Evolutionary conservation across 2,329 filamentous ascomycete species (phyloP).

Genomic region (Rhynchosporium agropyri): DNA sequence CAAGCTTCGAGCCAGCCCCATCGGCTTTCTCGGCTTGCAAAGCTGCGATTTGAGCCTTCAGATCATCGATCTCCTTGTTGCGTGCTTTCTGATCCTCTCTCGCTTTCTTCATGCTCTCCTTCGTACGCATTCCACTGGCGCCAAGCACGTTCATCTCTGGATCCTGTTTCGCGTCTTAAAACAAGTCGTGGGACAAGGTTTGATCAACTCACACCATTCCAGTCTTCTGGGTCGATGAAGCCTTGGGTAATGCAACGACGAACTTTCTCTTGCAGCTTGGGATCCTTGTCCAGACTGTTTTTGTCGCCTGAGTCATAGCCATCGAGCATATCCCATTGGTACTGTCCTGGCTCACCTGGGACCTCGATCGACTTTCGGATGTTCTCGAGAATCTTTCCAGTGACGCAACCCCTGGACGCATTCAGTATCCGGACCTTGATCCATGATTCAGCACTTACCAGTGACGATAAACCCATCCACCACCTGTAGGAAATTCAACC

Average conservation of each 20-base stretch:
- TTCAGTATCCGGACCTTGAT: background rate
- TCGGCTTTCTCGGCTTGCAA: constrained; percentile 23
- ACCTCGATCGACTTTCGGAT: constrained; percentile 58
- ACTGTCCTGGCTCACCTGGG: constrained; percentile 53
- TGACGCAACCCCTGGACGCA: constrained; percentile 77
- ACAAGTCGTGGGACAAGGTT: too few relatives aligned
- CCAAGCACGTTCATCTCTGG: constrained; percentile 43
- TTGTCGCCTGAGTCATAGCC: constrained; percentile 82
- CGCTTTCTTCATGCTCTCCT: constrained; percentile 34
- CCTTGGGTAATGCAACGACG: constrained; percentile 71
- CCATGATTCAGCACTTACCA: constrained; percentile 64
- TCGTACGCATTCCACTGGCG: constrained; percentile 34
- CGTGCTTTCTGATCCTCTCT: constrained; percentile 27
- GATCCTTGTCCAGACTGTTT: constrained; percentile 45
- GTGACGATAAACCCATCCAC: constrained; percentile 78
- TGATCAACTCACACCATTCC: constrained; percentile 68
- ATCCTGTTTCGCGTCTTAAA: constrained; percentile 31
- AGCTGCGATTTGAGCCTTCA: constrained; percentile 25
- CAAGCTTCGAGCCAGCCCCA: constrained; percentile 16
- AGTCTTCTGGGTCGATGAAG: constrained; percentile 83
- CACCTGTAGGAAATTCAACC: constrained; percentile 62
- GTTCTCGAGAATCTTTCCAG: constrained; percentile 71
- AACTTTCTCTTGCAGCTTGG: constrained; percentile 73
- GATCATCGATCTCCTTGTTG: constrained; percentile 24
- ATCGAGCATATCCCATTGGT: constrained; percentile 51